Conservation (phyloP, 768 basidiomycete species). For the Tulasnella sp. region DNA sequence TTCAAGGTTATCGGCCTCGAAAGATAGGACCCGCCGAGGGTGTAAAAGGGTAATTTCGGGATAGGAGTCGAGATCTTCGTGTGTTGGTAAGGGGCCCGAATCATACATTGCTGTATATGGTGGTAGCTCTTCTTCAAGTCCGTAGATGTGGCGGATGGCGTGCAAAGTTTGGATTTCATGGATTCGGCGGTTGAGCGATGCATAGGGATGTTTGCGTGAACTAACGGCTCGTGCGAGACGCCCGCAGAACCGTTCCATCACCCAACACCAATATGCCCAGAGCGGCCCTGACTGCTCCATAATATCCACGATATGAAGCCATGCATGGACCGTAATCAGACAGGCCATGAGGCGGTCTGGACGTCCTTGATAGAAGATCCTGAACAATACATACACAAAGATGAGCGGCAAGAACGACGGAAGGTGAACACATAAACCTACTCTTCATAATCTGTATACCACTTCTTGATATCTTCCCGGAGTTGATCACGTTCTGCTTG, state of each 20-base stretch:
- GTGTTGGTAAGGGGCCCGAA: neutral
- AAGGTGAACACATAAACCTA: neutral
- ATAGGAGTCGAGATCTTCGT: neutral
- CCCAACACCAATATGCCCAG: constrained; percentile 14
- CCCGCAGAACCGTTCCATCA: constrained; percentile 15
- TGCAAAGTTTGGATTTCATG: neutral
- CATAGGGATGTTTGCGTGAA: neutral
- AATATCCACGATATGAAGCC: neutral
- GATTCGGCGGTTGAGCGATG: constrained; percentile 1
- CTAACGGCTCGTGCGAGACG: neutral
- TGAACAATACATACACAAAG: neutral
- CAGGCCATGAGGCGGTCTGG: neutral
- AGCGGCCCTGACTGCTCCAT: neutral
- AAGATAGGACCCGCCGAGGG: neutral
- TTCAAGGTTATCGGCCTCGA: neutral
- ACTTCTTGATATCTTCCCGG: constrained; percentile 20
- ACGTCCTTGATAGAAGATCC: constrained; percentile 4
- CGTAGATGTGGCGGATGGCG: neutral
- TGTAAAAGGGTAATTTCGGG: no score
- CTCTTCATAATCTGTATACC: neutral
- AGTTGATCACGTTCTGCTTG: constrained; percentile 31
- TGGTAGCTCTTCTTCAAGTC: neutral
- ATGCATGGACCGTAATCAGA: neutral
- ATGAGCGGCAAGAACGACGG: no score
- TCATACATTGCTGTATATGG: neutral